Base-by-base conservation (phyloP, 2,329 filamentous ascomycete species). In the Colletotrichum acutatum region DNA sequence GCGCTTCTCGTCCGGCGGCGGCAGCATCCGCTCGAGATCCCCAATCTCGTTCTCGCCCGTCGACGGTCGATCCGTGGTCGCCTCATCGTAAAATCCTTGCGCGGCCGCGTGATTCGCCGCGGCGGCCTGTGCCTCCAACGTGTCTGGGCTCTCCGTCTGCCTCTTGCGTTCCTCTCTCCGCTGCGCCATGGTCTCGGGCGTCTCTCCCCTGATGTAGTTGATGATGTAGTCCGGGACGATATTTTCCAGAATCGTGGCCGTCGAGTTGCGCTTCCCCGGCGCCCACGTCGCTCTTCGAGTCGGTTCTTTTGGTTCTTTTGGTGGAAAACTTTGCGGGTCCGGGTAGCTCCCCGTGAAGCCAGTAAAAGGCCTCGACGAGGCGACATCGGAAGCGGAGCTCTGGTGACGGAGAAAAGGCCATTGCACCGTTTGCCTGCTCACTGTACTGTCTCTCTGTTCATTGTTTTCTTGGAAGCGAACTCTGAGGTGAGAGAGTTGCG, bases 161-260 rank as follows among this genome's bases (percentile, higher is more conserved):
- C 63, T 53, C n/a, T 77, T 75, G 37, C 76, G 78, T 75, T 80
- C 82, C 71, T 82, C 81, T 72, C 84, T 84, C 75, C 86, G 84
- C 68, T 81, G 80, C 6, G 87, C 87, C 24, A 89, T 76, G 34
- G 83, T 85, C 78, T 89, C 87, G 16, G 88, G 87, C 2, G 87
- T 89, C 79, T 89, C 88, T 58, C 87, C 87, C 53, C 87, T 84
- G 74, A 90, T 82, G 77, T 86, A 90, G 78, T 88, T 86, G 74
- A 88, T 82, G 53, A 90, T 85, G 75, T 90, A 90, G 78, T 90
- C 88, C 9, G 88, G 88, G 19, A 90, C 83, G 37, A 89, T 82
- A 66, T 85, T 84, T 32, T 75, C 74, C 32, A 75, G 66, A 5
- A 75, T 37, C 3, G 72, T 75, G 12, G 53, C 46, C 9, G 74